These are phyloP conservation scores for Carallia pectinifolia DNA, from an alignment of 345 rosid genomes.

Conservation along the genomic window DNA sequence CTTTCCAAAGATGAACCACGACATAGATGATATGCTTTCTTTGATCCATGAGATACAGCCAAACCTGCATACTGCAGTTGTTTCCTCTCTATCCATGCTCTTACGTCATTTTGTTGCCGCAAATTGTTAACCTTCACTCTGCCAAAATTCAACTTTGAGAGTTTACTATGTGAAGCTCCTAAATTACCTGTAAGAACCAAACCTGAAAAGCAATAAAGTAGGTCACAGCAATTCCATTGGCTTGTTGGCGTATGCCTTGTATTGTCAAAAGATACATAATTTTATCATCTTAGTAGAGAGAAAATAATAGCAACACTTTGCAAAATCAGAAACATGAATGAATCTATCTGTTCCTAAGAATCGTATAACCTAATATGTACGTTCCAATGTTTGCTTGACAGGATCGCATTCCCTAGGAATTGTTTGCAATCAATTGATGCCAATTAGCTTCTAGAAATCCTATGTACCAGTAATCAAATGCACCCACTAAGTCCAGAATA, in stretches of 20 bases:
- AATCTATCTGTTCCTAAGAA: neutral
- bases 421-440: no score
- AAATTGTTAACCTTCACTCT: conserved; percentile 25
- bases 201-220: neutral
- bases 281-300: neutral
- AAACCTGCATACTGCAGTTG: conserved; percentile 34
- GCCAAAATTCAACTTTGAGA: conserved; percentile 17
- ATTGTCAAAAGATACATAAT: neutral
- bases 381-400: neutral
- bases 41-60: conserved; percentile 13
- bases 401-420: neutral
- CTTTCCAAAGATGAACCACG: conserved; percentile 27
- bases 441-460: no score
- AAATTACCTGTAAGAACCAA: conserved; percentile 38
- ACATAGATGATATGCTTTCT: conserved; percentile 24
- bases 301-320: neutral
- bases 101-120: conserved; percentile 12
- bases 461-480: no score
- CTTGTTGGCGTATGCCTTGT: no score
- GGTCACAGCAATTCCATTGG: neutral
- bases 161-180: conserved; percentile 35
- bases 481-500: no score
- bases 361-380: neutral
- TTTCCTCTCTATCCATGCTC: conserved; percentile 25
- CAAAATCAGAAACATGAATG: neutral